A percentile compares a stretch with the other conserved stretches of the same genome.
Evolutionary conservation across 1,284 basidiomycete species (phyloP).

Genomic region (Heterobasidion irregulare): DNA sequence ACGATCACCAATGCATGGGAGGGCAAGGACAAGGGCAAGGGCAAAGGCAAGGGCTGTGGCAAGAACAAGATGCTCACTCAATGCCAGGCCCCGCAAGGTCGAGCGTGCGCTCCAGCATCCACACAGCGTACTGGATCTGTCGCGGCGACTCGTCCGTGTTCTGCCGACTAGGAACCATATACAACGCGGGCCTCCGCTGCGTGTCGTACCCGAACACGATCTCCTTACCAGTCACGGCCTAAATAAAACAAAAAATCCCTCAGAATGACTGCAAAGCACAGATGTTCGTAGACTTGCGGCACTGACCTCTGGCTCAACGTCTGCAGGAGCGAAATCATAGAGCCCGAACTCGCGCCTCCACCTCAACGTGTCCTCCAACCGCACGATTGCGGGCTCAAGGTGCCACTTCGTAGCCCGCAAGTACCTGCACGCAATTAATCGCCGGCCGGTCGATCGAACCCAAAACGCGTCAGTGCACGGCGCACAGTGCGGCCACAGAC

Average conservation of each 20-base stretch:
- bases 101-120: slow-evolving; percentile 65
- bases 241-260: slow-evolving; percentile 37
- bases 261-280: too few relatives aligned
- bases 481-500: slow-evolving; percentile 60
- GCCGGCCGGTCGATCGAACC: slow-evolving; percentile 58
- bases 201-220: slow-evolving; percentile 77
- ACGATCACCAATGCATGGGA: too few relatives aligned
- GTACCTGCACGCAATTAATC: slow-evolving; percentile 66
- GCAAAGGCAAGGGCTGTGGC: background rate
- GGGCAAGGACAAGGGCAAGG: background rate
- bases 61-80: slow-evolving; percentile 35
- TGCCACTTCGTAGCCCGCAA: slow-evolving; percentile 83
- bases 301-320: slow-evolving; percentile 27
- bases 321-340: slow-evolving; percentile 72
- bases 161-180: slow-evolving; percentile 80
- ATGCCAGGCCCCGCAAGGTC: slow-evolving; percentile 72
- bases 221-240: slow-evolving; percentile 76
- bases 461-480: slow-evolving; percentile 10
- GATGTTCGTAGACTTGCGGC: background rate
- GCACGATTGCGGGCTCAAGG: slow-evolving; percentile 63
- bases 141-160: slow-evolving; percentile 71
- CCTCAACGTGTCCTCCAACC: slow-evolving; percentile 69
- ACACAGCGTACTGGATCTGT: slow-evolving; percentile 77
- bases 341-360: slow-evolving; percentile 80
- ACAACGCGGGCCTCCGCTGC: slow-evolving; percentile 75